phyloP scores from a whole-genome alignment of 2,329 filamentous ascomycete species.

The Aureobasidium sp. region DNA sequence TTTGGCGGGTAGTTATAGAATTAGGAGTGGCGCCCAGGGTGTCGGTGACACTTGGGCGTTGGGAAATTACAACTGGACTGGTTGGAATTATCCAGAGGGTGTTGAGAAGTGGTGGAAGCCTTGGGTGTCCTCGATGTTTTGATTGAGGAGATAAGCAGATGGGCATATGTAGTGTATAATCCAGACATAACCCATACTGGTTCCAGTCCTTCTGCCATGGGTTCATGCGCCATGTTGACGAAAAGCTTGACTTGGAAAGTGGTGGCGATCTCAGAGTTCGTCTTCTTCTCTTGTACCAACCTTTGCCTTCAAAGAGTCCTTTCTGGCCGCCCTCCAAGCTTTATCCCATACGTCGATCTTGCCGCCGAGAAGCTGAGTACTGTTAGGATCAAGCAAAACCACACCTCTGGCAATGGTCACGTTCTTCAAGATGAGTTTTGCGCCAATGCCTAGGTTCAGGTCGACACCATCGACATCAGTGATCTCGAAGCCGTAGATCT shows the following conservation, averaged over 20 bases:
- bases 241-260: no score
- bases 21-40: constrained; percentile 37
- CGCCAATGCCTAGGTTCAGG: constrained; percentile 61
- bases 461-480: constrained; percentile 55
- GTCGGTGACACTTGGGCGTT: constrained; percentile 42
- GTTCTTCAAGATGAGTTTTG: constrained; percentile 66
- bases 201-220: no score
- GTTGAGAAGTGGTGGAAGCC: constrained; percentile 44
- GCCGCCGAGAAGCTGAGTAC: constrained; percentile 66
- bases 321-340: constrained; percentile 63
- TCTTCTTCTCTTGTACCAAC: constrained; percentile 18
- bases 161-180: no score
- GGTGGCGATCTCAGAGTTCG: constrained; percentile 13
- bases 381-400: constrained; percentile 64
- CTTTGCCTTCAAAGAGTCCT: constrained; percentile 55
- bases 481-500: constrained; percentile 65
- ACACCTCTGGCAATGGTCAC: constrained; percentile 64
- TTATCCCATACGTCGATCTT: constrained; percentile 76
- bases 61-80: constrained; percentile 38
- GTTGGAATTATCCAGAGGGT: constrained; percentile 38
- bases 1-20: constrained; percentile 40
- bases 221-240: no score
- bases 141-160: no score
- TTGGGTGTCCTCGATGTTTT: constrained; percentile 36
- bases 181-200: no score